These are phyloP conservation scores for Fusarium bulbicola DNA, from an alignment of 2,329 filamentous ascomycete species.

Conservation along the genomic window DNA sequence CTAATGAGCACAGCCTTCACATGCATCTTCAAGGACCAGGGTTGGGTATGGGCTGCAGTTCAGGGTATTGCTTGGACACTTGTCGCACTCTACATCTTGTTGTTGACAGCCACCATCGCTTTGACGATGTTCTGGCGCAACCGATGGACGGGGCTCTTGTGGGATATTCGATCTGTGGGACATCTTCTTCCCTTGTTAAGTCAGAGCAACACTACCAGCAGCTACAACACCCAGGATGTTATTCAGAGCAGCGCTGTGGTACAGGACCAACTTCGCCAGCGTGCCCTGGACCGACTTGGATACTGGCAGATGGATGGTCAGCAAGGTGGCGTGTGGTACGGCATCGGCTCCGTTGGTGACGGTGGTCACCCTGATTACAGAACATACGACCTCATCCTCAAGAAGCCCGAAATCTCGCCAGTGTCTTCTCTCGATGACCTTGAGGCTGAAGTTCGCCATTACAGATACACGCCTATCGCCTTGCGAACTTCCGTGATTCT, in stretches of 20 bases:
- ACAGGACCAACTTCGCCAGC: conserved; percentile 61
- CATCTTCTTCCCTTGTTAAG: conserved; percentile 83
- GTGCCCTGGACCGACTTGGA: conserved; percentile 76
- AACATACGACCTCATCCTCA: conserved; percentile 40
- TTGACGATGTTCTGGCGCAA: conserved; percentile 72
- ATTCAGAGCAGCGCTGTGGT: conserved; percentile 63
- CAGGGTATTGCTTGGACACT: conserved; percentile 82
- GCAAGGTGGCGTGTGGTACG: conserved; percentile 77
- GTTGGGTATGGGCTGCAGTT: conserved; percentile 83
- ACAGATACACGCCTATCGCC: conserved; percentile 80
- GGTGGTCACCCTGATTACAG: conserved; percentile 36
- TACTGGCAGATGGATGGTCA: conserved; percentile 81
- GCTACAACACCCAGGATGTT: conserved; percentile 74
- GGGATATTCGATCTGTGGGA: conserved; percentile 85
- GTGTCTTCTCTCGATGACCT: conserved; percentile 44
- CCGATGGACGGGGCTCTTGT: conserved; percentile 78
- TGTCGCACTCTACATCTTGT: conserved; percentile 75
- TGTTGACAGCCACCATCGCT: conserved; percentile 62
- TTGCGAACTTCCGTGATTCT: conserved; percentile 73
- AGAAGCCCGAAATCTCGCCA: conserved; percentile 44
- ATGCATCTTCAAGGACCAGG: conserved; percentile 62
- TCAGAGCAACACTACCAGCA: conserved; percentile 78
- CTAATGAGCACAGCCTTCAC: conserved; percentile 82
- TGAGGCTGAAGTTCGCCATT: conserved; percentile 45
- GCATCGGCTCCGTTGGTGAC: conserved; percentile 67